These are phyloP conservation scores for Lotmaria passim DNA, from an alignment of 208 protist species.

Conservation along the genomic window DNA sequence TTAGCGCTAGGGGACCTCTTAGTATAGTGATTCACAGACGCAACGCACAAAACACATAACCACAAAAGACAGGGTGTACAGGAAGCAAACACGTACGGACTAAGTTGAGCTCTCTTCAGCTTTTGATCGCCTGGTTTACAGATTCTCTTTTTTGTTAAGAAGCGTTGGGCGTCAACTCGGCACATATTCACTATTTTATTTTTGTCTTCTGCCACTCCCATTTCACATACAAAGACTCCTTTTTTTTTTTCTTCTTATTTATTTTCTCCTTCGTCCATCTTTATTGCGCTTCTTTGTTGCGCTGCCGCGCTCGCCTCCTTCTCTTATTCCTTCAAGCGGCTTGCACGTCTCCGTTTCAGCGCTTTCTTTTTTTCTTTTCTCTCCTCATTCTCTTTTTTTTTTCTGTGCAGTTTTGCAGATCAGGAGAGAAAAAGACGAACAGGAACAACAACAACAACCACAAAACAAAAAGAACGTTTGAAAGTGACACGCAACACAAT, in stretches of 20 bases:
- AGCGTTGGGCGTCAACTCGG: neutral
- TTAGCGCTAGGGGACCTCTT: slow-evolving; percentile 27
- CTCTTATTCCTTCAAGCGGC: too few species aligned
- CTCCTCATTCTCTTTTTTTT: slow-evolving; percentile 14
- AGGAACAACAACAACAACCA: too few species aligned
- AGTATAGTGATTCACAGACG: slow-evolving; percentile 23
- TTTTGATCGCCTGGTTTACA: neutral
- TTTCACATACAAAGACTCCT: slow-evolving; percentile 20
- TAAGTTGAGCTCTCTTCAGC: neutral
- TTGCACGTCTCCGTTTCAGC: too few species aligned
- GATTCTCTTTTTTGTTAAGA: too few species aligned
- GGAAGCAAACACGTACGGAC: neutral
- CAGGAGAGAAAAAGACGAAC: too few species aligned
- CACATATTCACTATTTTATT: neutral
- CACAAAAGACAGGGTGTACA: neutral
- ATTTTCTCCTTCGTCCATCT: neutral
- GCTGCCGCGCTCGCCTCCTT: neutral
- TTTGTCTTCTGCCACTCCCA: neutral
- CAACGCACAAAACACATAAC: neutral
- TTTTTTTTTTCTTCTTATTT: neutral
- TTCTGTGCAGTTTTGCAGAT: slow-evolving; percentile 4
- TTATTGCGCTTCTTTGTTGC: neutral
- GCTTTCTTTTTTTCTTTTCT: neutral
- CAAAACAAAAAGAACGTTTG: neutral
- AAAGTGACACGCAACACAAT: neutral